Percentiles rank a stretch among this genome's conserved stretches.
These are phyloP conservation scores for Antarctomyces pellizariae DNA, from an alignment of 495 filamentous ascomycete species.

Conservation along the genomic window DNA sequence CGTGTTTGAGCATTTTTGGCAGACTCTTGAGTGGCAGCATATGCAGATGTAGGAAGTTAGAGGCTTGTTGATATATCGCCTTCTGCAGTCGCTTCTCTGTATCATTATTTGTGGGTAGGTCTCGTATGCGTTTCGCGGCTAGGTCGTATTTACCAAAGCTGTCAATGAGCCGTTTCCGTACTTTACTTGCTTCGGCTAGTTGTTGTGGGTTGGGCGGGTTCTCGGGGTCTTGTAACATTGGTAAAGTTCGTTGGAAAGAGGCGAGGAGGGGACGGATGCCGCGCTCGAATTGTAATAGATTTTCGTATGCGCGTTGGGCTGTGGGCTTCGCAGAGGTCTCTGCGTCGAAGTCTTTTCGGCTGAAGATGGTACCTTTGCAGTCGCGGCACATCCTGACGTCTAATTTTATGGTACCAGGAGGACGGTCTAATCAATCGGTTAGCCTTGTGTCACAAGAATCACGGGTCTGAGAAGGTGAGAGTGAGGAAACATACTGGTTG, in stretches of 20 bases:
- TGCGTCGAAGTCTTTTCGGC: slow-evolving; percentile 56
- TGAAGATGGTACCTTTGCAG: slow-evolving; percentile 68
- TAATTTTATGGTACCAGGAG: slow-evolving; percentile 33
- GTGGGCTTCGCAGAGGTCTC: slow-evolving; percentile 43
- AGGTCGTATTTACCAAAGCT: slow-evolving; percentile 77
- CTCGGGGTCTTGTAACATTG: slow-evolving; percentile 33
- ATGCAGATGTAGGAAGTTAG: slow-evolving; percentile 68
- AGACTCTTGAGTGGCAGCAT: slow-evolving; percentile 81
- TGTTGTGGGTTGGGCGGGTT: slow-evolving; percentile 52
- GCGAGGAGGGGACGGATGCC: slow-evolving; percentile 72
- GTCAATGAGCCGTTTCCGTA: slow-evolving; percentile 76
- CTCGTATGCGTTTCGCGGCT: slow-evolving; percentile 60
- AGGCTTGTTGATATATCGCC: slow-evolving; percentile 61
- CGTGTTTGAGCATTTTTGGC: slow-evolving; percentile 58
- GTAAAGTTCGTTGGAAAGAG: slow-evolving; percentile 60
- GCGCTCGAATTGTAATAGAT: slow-evolving; percentile 66
- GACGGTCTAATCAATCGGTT: slow-evolving; percentile 35
- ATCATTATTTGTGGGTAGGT: slow-evolving; percentile 45
- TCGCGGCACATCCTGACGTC: slow-evolving; percentile 83
- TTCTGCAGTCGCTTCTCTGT: slow-evolving; percentile 62
- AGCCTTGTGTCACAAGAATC: slow-evolving; percentile 18
- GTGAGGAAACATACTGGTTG: slow-evolving; percentile 30
- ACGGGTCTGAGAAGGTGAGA: neutral
- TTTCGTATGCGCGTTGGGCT: slow-evolving; percentile 66
- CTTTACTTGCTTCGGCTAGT: slow-evolving; percentile 70